A percentile compares a stretch with the other conserved stretches of the same genome.
Conservation (phyloP, 2,329 filamentous ascomycete species). For the Elsinoe australis region DNA sequence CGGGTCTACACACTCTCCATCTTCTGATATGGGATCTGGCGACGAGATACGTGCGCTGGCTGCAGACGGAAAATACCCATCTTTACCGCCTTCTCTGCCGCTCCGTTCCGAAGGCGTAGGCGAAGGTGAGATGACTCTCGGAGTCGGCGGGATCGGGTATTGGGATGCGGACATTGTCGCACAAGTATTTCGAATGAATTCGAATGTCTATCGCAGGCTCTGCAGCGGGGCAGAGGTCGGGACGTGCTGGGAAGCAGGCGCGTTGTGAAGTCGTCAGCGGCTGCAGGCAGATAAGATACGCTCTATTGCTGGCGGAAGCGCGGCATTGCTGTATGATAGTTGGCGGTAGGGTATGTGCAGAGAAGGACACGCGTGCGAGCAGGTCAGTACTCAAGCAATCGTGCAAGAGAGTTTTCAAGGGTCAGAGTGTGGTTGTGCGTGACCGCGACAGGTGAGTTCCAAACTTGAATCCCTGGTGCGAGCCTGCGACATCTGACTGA, state of each 20-base stretch:
- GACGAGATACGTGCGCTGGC: constrained; percentile 53
- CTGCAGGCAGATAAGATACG: constrained; percentile 8
- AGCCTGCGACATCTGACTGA: constrained; percentile 1
- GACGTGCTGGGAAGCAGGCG: constrained; percentile 13
- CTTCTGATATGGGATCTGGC: constrained; percentile 55
- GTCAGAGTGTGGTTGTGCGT: neutral
- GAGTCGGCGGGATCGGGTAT: constrained; percentile 63
- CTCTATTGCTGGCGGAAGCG: constrained; percentile 3
- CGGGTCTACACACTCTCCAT: constrained; percentile 35
- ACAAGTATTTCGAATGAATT: neutral
- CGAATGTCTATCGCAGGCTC: neutral
- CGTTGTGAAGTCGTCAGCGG: constrained; percentile 12
- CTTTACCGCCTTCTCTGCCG: constrained; percentile 44
- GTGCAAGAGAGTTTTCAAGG: neutral
- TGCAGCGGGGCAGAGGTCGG: constrained; percentile 6
- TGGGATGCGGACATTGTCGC: constrained; percentile 42
- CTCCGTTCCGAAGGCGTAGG: constrained; percentile 60
- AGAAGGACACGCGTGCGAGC: too few species aligned
- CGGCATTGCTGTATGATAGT: neutral
- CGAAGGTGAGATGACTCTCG: constrained; percentile 83
- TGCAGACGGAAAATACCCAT: constrained; percentile 63
- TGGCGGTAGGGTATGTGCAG: neutral
- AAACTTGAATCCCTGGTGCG: constrained; percentile 9
- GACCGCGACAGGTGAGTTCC: constrained; percentile 7
- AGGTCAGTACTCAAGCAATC: too few species aligned